A percentile compares a stretch with the other conserved stretches of the same genome.
These are phyloP conservation scores for Polytrichum formosum DNA, from an alignment of 225 moss, liverwort and hornwort genomes.

Conservation along the genomic window DNA sequence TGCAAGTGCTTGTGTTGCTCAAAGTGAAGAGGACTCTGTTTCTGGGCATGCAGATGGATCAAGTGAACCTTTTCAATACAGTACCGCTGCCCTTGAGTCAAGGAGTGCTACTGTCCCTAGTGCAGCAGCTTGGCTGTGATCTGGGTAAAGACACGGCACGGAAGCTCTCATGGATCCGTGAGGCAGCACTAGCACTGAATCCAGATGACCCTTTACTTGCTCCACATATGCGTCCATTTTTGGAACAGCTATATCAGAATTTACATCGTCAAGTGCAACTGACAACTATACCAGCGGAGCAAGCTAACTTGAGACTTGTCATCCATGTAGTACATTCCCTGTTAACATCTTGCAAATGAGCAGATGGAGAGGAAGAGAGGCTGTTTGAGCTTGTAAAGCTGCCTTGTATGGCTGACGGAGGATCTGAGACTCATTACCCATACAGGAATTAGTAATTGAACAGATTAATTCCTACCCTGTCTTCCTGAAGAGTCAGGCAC, in stretches of 20 bases:
- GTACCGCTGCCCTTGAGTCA: conserved; percentile 79
- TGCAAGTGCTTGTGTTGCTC: neutral
- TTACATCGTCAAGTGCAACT: conserved; percentile 75
- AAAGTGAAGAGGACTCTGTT: conserved; percentile 68
- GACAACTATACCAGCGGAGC: conserved; percentile 65
- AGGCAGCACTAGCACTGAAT: conserved; percentile 83
- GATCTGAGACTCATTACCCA: too few relatives aligned
- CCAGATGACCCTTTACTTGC: conserved; percentile 90
- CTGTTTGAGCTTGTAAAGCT: conserved; percentile 2
- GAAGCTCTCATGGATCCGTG: conserved; percentile 89
- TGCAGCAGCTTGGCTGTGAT: conserved; percentile 94
- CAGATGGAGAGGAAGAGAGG: conserved; percentile 29
- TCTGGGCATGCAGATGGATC: conserved; percentile 56
- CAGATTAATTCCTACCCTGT: too few relatives aligned
- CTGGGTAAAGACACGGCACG: conserved; percentile 77
- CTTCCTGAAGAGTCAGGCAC: too few relatives aligned
- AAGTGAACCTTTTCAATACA: conserved; percentile 61
- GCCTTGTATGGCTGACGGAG: too few relatives aligned
- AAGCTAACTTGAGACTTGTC: conserved; percentile 73
- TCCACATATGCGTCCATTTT: conserved; percentile 91
- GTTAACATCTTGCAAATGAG: conserved; percentile 85
- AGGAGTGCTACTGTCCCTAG: conserved; percentile 85
- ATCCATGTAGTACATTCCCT: conserved; percentile 92
- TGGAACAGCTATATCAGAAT: conserved; percentile 84
- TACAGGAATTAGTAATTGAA: too few relatives aligned